Evolutionary conservation across 2,329 filamentous ascomycete species (phyloP), one percentile per base, ranked within the genome.

Genomic region (Metarhizium brunneum): DNA sequence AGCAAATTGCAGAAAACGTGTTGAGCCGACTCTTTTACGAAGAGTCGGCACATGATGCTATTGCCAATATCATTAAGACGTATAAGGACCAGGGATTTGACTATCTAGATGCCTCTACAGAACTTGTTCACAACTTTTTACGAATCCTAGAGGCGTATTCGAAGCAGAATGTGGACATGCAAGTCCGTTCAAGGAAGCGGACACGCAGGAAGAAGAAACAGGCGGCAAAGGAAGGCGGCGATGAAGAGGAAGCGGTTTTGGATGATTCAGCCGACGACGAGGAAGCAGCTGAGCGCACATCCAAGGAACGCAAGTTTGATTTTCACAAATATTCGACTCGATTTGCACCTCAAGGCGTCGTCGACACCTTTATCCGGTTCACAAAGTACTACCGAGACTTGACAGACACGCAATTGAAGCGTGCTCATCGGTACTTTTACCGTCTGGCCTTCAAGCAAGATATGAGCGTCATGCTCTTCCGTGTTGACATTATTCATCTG

Each of bases 21-120:
- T 83, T 96, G 53, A 95, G 88, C 64, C 89, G 92, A 58, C 90
- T 99, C n/a, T 99, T 99, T 69, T 99, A 99, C 72, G 94, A 99
- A 70, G 91, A 97, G 66, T 83, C 89, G 0, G 96, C 92, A 0
- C 92, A 99, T 65, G 92, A 99, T 59, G 81, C 88, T 29, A 82
- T 99, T 53, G 81, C 92, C 35, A 82, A 85, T 57, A 88, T 96
- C 54, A 78, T 92, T 1, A 81, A 87, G 59, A 86, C 81, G n/a
- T 97, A 95, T 74, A 95, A 95, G 62, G 90, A 92, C 58, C 94
- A 97, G 72, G 88, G 90, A 0, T 94, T 96, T 63, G 89, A 91
- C 55, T 99, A 96, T 63, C 79, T 99, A 1, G 92, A 99, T 70
- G 87, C 92, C 6, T 86, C 87, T 56, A 97, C 92, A 1, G 92